A percentile compares a stretch with the other conserved stretches of the same genome.
Evolutionary conservation across 2,329 filamentous ascomycete species (phyloP).

Genomic region (Penicillium verrucosum): DNA sequence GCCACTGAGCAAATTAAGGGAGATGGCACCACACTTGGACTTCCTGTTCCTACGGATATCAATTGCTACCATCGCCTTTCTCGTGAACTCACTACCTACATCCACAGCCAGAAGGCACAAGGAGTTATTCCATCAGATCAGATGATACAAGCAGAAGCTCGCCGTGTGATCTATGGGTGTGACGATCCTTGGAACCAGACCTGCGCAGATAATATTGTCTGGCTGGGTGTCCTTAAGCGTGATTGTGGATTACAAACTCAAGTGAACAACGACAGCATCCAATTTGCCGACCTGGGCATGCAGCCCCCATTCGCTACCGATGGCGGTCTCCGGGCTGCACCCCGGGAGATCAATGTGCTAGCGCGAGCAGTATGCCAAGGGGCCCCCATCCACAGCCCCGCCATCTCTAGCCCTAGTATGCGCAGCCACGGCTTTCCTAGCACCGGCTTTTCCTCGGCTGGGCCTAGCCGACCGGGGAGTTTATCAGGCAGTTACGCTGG

Average conservation of each 20-base stretch:
- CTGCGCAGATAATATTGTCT: slow-evolving; percentile 46
- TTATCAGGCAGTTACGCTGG: slow-evolving; percentile 36
- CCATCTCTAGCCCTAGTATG: slow-evolving; percentile 30
- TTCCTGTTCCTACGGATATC: slow-evolving; percentile 33
- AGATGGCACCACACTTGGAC: slow-evolving; percentile 9
- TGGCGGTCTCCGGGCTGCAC: slow-evolving; percentile 34
- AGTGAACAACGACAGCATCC: slow-evolving; percentile 33
- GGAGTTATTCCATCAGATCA: slow-evolving; percentile 39
- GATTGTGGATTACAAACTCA: slow-evolving; percentile 39
- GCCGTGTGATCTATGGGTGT: slow-evolving; percentile 33
- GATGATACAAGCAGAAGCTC: slow-evolving; percentile 37
- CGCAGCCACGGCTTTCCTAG: slow-evolving; percentile 32
- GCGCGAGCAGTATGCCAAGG: slow-evolving; percentile 24
- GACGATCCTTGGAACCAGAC: slow-evolving; percentile 44
- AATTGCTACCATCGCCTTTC: slow-evolving; percentile 45
- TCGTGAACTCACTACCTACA: slow-evolving; percentile 39
- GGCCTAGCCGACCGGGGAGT: slow-evolving; percentile 36
- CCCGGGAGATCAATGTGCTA: slow-evolving; percentile 34
- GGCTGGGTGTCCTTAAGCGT: slow-evolving; percentile 46
- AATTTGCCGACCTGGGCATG: slow-evolving; percentile 41
- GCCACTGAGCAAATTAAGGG: slow-evolving; percentile 21
- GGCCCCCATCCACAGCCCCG: slow-evolving; percentile 24
- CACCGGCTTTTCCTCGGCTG: slow-evolving; percentile 35
- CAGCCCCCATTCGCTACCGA: slow-evolving; percentile 43
- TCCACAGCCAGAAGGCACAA: slow-evolving; percentile 33